A percentile compares a stretch with the other conserved stretches of the same genome.
phyloP scores from a whole-genome alignment of 305 asterid species.

The Fraxinus floribunda region DNA sequence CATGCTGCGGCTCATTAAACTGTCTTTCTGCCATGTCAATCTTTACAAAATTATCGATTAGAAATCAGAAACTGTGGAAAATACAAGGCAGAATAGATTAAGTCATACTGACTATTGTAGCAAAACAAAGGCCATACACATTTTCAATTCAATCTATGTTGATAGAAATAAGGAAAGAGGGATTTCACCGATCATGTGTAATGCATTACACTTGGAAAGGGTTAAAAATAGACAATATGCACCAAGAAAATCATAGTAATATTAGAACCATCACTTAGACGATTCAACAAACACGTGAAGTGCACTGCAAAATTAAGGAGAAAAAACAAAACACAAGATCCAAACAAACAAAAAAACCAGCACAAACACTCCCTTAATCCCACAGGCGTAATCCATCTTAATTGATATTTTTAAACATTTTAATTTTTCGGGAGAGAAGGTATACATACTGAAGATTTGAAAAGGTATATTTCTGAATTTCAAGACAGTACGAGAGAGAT shows the following conservation, averaged over 20 bases:
- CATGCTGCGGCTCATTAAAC: conserved; percentile 50
- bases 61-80: conserved; percentile 22
- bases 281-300: conserved; percentile 30
- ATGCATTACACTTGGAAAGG: background rate
- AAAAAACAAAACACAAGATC: background rate
- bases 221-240: background rate
- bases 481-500: background rate
- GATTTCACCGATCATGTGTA: background rate
- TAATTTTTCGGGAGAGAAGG: background rate
- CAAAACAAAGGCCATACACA: background rate
- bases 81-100: background rate
- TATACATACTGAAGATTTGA: background rate
- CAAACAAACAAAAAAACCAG: background rate
- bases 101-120: background rate
- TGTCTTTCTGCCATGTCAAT: conserved; percentile 66
- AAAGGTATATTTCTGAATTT: background rate
- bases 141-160: background rate
- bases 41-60: background rate
- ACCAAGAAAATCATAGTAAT: background rate
- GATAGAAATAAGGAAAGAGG: background rate
- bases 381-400: background rate
- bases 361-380: background rate
- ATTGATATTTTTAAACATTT: background rate
- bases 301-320: background rate
- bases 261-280: conserved; percentile 6